A percentile compares a stretch with the other conserved stretches of the same genome.
Evolutionary conservation across 257 asterid species (phyloP).

Genomic region (Gentiana macrophylla): DNA sequence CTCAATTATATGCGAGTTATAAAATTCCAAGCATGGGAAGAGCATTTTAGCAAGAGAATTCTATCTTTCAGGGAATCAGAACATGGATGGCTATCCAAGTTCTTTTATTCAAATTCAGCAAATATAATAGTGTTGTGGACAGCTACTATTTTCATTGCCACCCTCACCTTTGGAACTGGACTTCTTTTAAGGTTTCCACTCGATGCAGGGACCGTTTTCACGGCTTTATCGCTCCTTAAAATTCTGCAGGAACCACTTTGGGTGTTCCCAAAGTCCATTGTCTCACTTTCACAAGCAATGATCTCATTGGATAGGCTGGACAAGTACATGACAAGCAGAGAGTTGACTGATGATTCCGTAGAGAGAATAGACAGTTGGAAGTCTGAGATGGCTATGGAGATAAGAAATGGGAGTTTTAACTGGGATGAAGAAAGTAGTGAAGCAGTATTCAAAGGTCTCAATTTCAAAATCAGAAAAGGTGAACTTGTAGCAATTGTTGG

Average conservation of each 20-base stretch:
- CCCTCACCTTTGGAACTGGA: too few relatives aligned
- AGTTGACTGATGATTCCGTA: conserved; percentile 48
- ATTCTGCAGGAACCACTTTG: conserved; percentile 85
- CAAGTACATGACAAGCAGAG: conserved; percentile 69
- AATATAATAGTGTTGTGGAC: too few relatives aligned
- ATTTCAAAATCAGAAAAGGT: conserved; percentile 55
- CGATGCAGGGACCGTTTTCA: conserved; percentile 67
- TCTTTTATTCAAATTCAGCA: too few relatives aligned
- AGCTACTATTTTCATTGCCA: too few relatives aligned
- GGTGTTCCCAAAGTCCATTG: conserved; percentile 88
- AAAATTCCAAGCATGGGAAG: too few relatives aligned
- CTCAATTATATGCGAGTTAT: too few relatives aligned
- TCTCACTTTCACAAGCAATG: conserved; percentile 81
- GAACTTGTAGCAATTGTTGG: conserved; percentile 83
- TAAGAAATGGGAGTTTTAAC: conserved; percentile 51
- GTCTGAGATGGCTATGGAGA: conserved; percentile 53
- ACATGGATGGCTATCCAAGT: too few relatives aligned
- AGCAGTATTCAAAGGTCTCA: conserved; percentile 38
- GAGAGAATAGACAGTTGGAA: conserved; percentile 60
- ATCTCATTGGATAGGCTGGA: conserved; percentile 81
- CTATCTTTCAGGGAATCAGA: too few relatives aligned
- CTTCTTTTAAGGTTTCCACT: conserved; percentile 26
- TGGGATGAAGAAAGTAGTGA: conserved; percentile 80
- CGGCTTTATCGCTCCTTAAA: conserved; percentile 63
- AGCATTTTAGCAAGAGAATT: too few relatives aligned